Evolutionary conservation across 306 rosid genomes (phyloP).

Genomic region (Vicia faba): DNA sequence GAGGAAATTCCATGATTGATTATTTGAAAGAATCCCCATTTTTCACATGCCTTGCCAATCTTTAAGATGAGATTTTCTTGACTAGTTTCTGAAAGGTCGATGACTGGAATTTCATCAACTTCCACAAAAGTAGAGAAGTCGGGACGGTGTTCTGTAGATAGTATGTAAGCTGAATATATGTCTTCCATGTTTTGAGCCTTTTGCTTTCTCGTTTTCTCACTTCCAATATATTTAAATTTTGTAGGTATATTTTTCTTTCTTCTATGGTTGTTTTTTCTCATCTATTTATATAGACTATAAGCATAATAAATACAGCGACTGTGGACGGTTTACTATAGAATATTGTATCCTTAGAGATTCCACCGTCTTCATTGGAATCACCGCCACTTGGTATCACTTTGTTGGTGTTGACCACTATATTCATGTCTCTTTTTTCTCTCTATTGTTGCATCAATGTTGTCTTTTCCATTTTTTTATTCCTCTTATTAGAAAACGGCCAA

Average conservation of each 20-base stretch:
- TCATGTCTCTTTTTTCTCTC: too few species aligned
- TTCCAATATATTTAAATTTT: too few species aligned
- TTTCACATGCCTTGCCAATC: constrained; percentile 66
- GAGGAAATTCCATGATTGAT: constrained; percentile 69
- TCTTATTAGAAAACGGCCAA: too few species aligned
- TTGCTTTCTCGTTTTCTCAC: too few species aligned
- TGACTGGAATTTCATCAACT: constrained; percentile 41
- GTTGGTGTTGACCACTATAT: too few species aligned
- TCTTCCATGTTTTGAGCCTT: constrained; percentile 51
- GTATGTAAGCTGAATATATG: constrained; percentile 63
- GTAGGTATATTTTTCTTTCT: not conserved
- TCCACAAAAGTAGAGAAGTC: constrained; percentile 16
- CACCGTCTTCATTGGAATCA: too few species aligned
- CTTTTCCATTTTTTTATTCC: too few species aligned
- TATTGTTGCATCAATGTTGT: too few species aligned
- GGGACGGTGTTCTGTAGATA: constrained; percentile 64
- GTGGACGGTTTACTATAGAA: constrained; percentile 24
- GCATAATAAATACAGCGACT: constrained; percentile 18
- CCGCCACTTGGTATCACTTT: too few species aligned
- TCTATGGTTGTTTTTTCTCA: not conserved
- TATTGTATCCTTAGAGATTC: too few species aligned
- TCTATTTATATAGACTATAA: not conserved
- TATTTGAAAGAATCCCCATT: constrained; percentile 86
- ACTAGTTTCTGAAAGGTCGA: constrained; percentile 37
- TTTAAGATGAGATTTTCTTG: constrained; percentile 40